A percentile compares a stretch with the other conserved stretches of the same genome.
Conservation (phyloP, 148 eudicot genomes). For the Nyssa sinensis region DNA sequence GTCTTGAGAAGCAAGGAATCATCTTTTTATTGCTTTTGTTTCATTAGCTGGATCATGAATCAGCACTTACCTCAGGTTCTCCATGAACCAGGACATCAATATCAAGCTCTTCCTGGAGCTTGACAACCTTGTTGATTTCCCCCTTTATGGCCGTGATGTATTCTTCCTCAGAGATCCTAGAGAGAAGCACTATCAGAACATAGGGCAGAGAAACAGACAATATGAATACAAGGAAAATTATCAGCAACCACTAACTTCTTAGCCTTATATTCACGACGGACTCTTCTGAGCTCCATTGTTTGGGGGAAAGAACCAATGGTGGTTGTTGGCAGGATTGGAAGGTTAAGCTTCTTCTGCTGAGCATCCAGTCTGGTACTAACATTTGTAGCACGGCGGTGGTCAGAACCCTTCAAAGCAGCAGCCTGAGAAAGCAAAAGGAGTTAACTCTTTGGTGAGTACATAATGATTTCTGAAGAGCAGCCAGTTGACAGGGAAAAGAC, state of each 20-base stretch:
- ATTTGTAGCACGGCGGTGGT: constrained; percentile 36
- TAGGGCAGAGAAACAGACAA: neutral
- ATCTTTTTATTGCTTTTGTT: neutral
- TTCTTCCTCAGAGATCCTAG: constrained; percentile 33
- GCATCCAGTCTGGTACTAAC: constrained; percentile 37
- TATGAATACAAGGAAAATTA: neutral
- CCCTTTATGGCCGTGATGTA: constrained; percentile 29
- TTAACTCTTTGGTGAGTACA: neutral
- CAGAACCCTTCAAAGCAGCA: constrained; percentile 33
- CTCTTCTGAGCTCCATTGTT: constrained; percentile 32
- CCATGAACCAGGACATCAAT: constrained; percentile 35
- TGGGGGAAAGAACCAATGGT: constrained; percentile 39
- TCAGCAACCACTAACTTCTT: constrained; percentile 23
- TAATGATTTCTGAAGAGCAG: neutral
- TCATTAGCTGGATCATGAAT: neutral
- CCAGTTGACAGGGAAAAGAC: neutral
- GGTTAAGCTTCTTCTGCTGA: constrained; percentile 37
- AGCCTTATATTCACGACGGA: constrained; percentile 39
- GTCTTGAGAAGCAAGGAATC: neutral
- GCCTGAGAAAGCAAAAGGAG: constrained; percentile 13
- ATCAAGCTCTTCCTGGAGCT: constrained; percentile 37
- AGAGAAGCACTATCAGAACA: neutral
- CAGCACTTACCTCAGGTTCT: constrained; percentile 29
- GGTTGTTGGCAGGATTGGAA: constrained; percentile 35
- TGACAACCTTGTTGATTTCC: constrained; percentile 35